Evolutionary conservation across 441 rosid species (phyloP).

Genomic region (Arabidopsis hybrid): DNA sequence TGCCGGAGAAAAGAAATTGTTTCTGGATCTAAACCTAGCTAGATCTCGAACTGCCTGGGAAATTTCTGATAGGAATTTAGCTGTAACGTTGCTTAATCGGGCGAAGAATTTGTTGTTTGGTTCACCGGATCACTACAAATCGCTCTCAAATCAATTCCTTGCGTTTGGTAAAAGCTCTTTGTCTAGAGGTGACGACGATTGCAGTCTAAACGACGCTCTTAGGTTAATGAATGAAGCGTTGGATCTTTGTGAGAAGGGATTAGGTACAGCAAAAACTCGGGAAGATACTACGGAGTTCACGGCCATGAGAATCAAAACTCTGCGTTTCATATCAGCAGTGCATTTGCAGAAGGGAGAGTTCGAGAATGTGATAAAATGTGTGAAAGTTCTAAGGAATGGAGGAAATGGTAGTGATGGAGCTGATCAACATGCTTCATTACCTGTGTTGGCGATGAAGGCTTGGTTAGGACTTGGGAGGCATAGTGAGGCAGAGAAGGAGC

Average conservation of each 20-base stretch:
- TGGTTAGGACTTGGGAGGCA: slow-evolving; percentile 86
- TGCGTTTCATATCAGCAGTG: slow-evolving; percentile 88
- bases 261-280: slow-evolving; percentile 59
- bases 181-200: slow-evolving; percentile 47
- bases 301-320: slow-evolving; percentile 63
- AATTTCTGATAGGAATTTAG: slow-evolving; percentile 67
- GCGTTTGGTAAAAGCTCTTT: slow-evolving; percentile 65
- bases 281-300: slow-evolving; percentile 66
- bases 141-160: slow-evolving; percentile 72
- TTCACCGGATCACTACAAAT: slow-evolving; percentile 66
- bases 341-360: slow-evolving; percentile 88
- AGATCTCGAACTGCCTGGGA: slow-evolving; percentile 94
- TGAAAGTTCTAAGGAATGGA: slow-evolving; percentile 80
- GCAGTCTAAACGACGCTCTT: slow-evolving; percentile 62
- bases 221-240: slow-evolving; percentile 87
- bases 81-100: slow-evolving; percentile 72
- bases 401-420: slow-evolving; percentile 54
- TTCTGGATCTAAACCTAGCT: slow-evolving; percentile 77
- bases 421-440: slow-evolving; percentile 82
- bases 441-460: slow-evolving; percentile 96
- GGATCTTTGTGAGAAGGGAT: slow-evolving; percentile 83
- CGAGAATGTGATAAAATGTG: slow-evolving; percentile 90
- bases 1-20: slow-evolving; percentile 66
- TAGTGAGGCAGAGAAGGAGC: slow-evolving; percentile 90
- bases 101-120: slow-evolving; percentile 74